Conservation (phyloP, 169 alveolate genomes). For the Babesia ovata region DNA sequence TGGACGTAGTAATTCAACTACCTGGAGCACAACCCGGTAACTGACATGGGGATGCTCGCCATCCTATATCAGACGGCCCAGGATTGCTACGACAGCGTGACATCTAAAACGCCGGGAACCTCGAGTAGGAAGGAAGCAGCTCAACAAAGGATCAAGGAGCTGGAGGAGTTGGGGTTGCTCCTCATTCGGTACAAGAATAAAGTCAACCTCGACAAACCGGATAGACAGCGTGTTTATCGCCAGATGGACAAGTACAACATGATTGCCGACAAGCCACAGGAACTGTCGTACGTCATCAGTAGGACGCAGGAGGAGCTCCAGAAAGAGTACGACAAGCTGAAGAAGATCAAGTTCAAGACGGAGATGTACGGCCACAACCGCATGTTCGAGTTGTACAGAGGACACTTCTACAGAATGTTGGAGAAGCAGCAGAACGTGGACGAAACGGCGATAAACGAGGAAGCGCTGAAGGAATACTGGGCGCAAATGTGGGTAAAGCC, state of each 20-base stretch:
- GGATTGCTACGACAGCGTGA: slow-evolving; percentile 5
- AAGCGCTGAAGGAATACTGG: too few species aligned
- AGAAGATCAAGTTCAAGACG: not conserved
- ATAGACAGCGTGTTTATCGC: too few species aligned
- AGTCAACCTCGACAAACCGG: not conserved
- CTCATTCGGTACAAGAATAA: not conserved
- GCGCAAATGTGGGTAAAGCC: slow-evolving; percentile 1
- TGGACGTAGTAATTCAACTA: too few species aligned
- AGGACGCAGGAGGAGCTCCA: not conserved
- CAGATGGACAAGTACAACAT: too few species aligned
- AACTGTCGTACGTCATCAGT: not conserved
- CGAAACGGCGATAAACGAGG: too few species aligned
- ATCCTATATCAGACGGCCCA: slow-evolving; percentile 1
- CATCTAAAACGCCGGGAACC: not conserved
- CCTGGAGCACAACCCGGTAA: not conserved
- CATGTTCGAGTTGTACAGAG: slow-evolving; percentile 7
- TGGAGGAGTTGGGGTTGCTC: not conserved
- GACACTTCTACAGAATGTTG: not conserved
- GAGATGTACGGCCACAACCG: not conserved
- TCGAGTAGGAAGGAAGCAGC: not conserved
- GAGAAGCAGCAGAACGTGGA: not conserved
- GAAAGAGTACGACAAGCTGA: not conserved
- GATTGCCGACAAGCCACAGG: too few species aligned
- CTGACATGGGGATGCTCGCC: slow-evolving; percentile 2
- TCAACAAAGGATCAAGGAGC: not conserved